These are phyloP conservation scores for Erodium texanum DNA, from an alignment of 441 rosid genomes.

Conservation along the genomic window DNA sequence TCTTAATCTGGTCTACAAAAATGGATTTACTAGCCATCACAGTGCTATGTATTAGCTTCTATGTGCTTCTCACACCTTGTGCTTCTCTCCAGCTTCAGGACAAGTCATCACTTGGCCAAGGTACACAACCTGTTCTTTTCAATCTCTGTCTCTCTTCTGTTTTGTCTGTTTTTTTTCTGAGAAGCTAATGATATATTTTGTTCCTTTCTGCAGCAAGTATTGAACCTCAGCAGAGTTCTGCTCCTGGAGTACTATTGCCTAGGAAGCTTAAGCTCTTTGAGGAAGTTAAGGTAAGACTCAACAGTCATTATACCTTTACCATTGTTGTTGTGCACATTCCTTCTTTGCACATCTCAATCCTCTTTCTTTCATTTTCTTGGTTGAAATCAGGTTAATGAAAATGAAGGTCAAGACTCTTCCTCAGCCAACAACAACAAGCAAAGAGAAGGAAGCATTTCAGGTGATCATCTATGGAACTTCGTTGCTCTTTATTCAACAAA, in stretches of 20 bases:
- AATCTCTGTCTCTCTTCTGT: neutral
- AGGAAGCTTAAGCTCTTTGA: slow-evolving; percentile 4
- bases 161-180: neutral
- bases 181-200: neutral
- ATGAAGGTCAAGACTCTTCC: neutral
- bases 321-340: no score
- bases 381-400: neutral
- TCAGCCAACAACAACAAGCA: neutral
- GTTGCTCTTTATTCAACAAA: no score
- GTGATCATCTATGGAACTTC: slow-evolving; percentile 1
- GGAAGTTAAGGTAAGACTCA: slow-evolving; percentile 7
- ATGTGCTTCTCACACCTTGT: neutral
- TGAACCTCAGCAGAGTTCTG: neutral
- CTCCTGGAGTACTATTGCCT: neutral
- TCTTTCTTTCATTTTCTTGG: neutral
- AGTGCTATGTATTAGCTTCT: slow-evolving; percentile 2
- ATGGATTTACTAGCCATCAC: slow-evolving; percentile 2
- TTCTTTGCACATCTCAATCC: neutral
- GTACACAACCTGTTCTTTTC: neutral
- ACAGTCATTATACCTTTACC: neutral
- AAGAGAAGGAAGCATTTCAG: neutral
- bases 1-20: neutral
- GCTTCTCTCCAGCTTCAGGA: neutral
- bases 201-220: neutral
- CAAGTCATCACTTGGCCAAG: neutral